Base-by-base conservation (phyloP, 2,329 filamentous ascomycete genomes). In the Ilyonectria mors-panacis region DNA sequence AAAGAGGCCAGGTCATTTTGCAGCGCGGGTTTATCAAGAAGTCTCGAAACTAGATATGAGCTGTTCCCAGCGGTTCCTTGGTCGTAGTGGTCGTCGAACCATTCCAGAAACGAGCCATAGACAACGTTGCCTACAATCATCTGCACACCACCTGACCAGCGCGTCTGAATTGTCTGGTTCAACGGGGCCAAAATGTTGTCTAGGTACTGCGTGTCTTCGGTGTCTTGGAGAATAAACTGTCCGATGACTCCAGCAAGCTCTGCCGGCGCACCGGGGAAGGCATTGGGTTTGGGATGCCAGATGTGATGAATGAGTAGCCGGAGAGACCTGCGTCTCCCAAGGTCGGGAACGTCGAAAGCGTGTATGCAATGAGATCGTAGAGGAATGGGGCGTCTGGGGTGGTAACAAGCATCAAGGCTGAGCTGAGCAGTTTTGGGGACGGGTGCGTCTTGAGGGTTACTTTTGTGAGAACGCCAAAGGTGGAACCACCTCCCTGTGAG, bases 401-500 rank as follows among this genome's bases (percentile, higher is more conserved):
- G 0, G 73, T 73, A 15, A 77, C 64, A 2, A 79, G 53, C 4
- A 72, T 55, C 28, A 74, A 75, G 0, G 65, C 58, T 6, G 75
- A 67, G 12, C 73, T 66, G 1, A 73, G 61, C 39, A 83, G 77
- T 35, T 76, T 75, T 7, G 80, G 80, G 2, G 83, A 84, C 0
- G 84, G 83, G 70, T 87, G 82, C 0, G 87, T 85, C 66, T 85
- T 85, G 15, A 88, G 76, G 0, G 89, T 91, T 39, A 91, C 79
- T 0, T 87, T 88, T 1, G 84, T 85, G 23, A 91, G 83, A 2
- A 92, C 82, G 0, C 87, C 89, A 73, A 89, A 92, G 0, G 88
- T 91, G 21, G 85, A 86, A 2, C 87, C 88, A 3, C 88, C 88
- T 6, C 88, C 88, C 85, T 86, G 3, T 0, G 0, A 28, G 1